phyloP scores from a whole-genome alignment of 2,329 filamentous ascomycete genomes.

The Penicillium glabrum region DNA sequence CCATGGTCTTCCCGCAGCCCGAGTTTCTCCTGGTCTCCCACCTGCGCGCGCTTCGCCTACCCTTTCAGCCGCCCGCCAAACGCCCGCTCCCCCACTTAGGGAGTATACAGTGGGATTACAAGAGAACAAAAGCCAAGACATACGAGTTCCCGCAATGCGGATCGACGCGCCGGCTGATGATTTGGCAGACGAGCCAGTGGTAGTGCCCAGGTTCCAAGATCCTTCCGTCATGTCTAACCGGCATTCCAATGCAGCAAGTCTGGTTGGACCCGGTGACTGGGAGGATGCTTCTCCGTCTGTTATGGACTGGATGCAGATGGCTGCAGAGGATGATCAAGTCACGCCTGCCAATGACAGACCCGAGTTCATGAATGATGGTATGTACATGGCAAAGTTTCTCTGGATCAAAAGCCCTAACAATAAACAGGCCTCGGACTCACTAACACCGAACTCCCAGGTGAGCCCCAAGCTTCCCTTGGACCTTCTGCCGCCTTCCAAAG shows the following conservation, averaged over 20 bases:
- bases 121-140: neutral
- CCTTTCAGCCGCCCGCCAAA: neutral
- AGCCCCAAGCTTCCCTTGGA: neutral
- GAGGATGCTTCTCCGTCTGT: conserved; percentile 51
- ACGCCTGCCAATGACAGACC: conserved; percentile 36
- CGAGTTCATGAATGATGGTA: conserved; percentile 16
- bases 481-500: neutral
- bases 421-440: conserved; percentile 45
- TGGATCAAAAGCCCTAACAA: neutral
- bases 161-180: conserved; percentile 13
- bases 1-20: conserved; percentile 20
- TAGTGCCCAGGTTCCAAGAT: conserved; percentile 34
- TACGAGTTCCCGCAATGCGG: neutral
- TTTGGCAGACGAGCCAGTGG: conserved; percentile 37
- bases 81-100: neutral
- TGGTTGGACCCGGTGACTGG: conserved; percentile 49
- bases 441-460: neutral
- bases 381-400: conserved; percentile 18
- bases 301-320: conserved; percentile 49
- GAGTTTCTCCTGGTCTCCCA: conserved; percentile 14
- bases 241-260: conserved; percentile 40
- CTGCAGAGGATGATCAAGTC: conserved; percentile 38
- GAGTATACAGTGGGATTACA: neutral
- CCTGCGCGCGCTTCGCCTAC: neutral
- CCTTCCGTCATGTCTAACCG: conserved; percentile 22